Evolutionary conservation across 768 basidiomycete genomes (phyloP), one percentile per base, ranked within the genome.

Genomic region (Sporobolomyces pararoseus): DNA sequence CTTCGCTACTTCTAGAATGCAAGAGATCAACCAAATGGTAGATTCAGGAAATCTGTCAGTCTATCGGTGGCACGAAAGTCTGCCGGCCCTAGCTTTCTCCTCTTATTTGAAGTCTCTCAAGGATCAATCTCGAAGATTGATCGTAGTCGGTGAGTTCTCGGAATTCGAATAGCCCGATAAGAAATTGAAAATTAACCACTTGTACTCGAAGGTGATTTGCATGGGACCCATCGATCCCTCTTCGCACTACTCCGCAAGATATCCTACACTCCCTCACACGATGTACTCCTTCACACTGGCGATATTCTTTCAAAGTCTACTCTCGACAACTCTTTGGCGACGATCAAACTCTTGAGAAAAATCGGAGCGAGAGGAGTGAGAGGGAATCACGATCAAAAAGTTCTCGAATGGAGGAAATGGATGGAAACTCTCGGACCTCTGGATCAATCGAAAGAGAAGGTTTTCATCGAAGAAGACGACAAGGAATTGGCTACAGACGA

Each of bases 381-480:
- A 35, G 94, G 95, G 0, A 98, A 98, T 78, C 90, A 97, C 77
- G 95, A 98, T 80, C 91, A 97, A 79, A 84, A 84, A 71, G 85
- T 93, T 51, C 84, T 97, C 52, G 89, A 95, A 80, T 96, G 94
- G 94, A 83, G 87, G 31, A 82, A 83, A 1, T 98, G 92, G 92
- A 84, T 90, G 64, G 82, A 88, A 32, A 46, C 44, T 4, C 53
- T 64, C 35, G 72, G 72, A 0, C 65, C 65, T 23, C 44, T 71
- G 46, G 25, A 51, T 29, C 32, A n/a, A 39, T 14, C 6, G 27
- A 9, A 9, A 31, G 47, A 32, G 29, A 27, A 31, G 42, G 39
- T 14, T 21, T 47, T 34, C 21, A 46, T 29, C 21, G 29, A 14
- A 17, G 39, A 9, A n/a, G n/a, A n/a, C n/a, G n/a, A n/a, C n/a